Base-by-base conservation (phyloP, 768 basidiomycete species). In the Brasilioporus rufonigricans region DNA sequence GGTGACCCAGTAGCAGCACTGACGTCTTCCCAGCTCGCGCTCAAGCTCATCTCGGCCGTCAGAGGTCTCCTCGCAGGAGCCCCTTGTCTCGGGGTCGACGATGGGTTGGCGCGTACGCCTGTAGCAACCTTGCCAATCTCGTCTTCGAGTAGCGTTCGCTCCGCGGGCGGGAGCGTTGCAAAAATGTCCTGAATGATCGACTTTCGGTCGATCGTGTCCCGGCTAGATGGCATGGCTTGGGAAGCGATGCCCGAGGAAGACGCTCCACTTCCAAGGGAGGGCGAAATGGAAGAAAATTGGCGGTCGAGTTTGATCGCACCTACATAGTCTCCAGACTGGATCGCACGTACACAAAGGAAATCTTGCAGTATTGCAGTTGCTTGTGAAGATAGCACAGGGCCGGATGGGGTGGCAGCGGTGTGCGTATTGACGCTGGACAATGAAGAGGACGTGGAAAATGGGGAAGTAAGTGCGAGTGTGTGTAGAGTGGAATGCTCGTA, bases 281-380 rank as follows among this genome's bases (percentile, higher is more conserved):
- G 69, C 40, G 77, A 74, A n/a, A 73, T 64, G 11, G 76, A 69
- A 38, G 76, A 68, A 59, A 89, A 85, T 61, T 80, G 76, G 47
- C 82, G 80, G 67, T 93, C 89, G 40, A 89, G 76, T 71, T 85
- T 86, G 65, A 92, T 81, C 10, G 89, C 91, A n/a, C 84, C 82
- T 0, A 79, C 71, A 61, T 86, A 84, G 54, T 81, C 80, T 4
- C 89, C 91, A 3, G 76, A 78, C 63, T 90, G 86, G 32, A 93
- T 80, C 10, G 92, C 80, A 11, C 91, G 85, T 16, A 87, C 81
- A 56, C 86, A 89, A 27, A 89, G 77, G n/a, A 93, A 78, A 58
- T 93, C 88, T 66, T 90, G 90, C 0, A 93, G 68, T 14, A 81
- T 74, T 6, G 84, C 76, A 24, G 85, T 66, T 2, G 83, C 80